Conservation (phyloP, 257 asterid genomes). For the Ligustrum vulgare region DNA sequence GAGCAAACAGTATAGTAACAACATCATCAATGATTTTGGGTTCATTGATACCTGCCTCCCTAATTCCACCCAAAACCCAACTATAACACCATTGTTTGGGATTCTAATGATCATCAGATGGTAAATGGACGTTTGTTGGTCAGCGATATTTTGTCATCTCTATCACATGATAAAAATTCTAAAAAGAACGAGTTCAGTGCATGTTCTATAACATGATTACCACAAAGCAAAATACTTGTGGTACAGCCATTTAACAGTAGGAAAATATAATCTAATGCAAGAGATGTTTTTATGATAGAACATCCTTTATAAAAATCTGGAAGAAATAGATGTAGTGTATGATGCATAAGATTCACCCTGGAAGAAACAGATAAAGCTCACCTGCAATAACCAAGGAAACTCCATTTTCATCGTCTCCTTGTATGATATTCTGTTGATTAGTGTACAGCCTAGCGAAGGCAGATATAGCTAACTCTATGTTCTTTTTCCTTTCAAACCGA, state of each 20-base stretch:
- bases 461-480: constrained; percentile 85
- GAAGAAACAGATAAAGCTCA: constrained; percentile 20
- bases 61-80: neutral
- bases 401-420: constrained; percentile 39
- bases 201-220: neutral
- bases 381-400: constrained; percentile 81
- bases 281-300: neutral
- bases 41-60: neutral
- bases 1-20: neutral
- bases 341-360: neutral
- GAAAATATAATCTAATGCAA: neutral
- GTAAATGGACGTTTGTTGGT: neutral
- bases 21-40: neutral
- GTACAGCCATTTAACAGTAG: neutral
- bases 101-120: neutral
- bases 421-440: constrained; percentile 32
- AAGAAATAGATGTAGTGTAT: neutral
- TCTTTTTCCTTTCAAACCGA: constrained; percentile 94
- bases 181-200: neutral
- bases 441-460: constrained; percentile 73
- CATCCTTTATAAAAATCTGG: neutral
- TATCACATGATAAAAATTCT: neutral
- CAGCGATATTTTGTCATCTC: neutral
- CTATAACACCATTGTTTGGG: neutral
- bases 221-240: neutral